Conservation (phyloP, 2,329 filamentous ascomycete species). For the Trichoderma citrinoviride region DNA sequence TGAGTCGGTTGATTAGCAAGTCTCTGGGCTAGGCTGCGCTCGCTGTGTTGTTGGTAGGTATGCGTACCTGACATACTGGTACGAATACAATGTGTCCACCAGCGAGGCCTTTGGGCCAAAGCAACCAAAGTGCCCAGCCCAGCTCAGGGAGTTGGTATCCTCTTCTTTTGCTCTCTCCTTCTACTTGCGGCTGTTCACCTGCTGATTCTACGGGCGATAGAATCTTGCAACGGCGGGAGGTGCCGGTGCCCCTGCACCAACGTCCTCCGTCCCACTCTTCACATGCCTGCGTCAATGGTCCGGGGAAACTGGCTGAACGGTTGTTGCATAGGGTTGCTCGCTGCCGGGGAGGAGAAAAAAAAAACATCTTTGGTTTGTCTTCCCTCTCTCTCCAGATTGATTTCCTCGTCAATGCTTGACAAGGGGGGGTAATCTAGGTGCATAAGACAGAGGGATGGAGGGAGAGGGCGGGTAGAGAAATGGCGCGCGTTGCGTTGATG, state of each 20-base stretch:
- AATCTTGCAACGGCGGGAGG: too few species aligned
- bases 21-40: not conserved
- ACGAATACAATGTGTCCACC: not conserved
- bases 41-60: not conserved
- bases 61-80: not conserved
- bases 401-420: not conserved
- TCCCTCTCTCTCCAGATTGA: not conserved
- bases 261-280: not conserved
- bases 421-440: not conserved
- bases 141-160: not conserved
- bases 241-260: not conserved
- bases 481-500: not conserved
- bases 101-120: not conserved
- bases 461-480: not conserved
- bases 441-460: not conserved
- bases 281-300: not conserved
- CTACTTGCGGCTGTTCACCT: not conserved
- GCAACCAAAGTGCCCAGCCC: not conserved
- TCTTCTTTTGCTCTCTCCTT: not conserved
- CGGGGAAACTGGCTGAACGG: not conserved
- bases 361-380: not conserved
- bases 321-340: not conserved
- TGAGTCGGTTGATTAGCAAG: not conserved
- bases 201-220: not conserved
- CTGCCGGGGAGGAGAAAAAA: not conserved